phyloP scores from a whole-genome alignment of 2,329 filamentous ascomycete species.

The Coniochaeta sp. region DNA sequence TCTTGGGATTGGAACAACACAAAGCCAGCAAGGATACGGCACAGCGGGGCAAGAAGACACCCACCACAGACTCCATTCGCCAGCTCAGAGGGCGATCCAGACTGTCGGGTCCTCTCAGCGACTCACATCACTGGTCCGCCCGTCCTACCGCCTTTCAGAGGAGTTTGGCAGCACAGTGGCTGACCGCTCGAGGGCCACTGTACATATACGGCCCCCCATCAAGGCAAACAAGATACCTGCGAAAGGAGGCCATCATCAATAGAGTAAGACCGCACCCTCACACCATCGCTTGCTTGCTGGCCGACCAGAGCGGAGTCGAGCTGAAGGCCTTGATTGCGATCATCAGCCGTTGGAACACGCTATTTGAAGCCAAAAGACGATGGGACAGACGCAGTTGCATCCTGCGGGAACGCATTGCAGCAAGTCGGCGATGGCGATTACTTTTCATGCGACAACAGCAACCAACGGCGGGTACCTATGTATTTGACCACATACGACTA shows the following conservation, averaged over 20 bases:
- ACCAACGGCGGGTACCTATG: too few relatives aligned
- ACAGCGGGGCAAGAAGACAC: neutral
- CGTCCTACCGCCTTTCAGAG: neutral
- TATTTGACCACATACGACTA: too few relatives aligned
- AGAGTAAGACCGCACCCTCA: neutral
- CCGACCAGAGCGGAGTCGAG: neutral
- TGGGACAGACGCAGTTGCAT: neutral
- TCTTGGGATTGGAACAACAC: neutral
- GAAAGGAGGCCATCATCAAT: neutral
- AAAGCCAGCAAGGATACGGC: neutral
- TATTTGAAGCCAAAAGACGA: neutral
- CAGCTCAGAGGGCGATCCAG: neutral
- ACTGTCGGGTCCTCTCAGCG: conserved; percentile 1
- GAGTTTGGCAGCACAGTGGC: neutral
- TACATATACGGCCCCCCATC: too few relatives aligned
- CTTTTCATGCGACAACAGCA: too few relatives aligned
- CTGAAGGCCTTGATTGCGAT: neutral
- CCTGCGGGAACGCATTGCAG: neutral
- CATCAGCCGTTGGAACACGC: neutral
- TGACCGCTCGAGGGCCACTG: neutral
- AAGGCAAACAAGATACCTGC: neutral
- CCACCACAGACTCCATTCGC: too few relatives aligned
- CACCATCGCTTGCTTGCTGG: neutral
- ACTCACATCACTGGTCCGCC: neutral
- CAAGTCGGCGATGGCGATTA: too few relatives aligned